Conservation (phyloP, 169 alveolate genomes). For the Hepatocystis sp. region DNA sequence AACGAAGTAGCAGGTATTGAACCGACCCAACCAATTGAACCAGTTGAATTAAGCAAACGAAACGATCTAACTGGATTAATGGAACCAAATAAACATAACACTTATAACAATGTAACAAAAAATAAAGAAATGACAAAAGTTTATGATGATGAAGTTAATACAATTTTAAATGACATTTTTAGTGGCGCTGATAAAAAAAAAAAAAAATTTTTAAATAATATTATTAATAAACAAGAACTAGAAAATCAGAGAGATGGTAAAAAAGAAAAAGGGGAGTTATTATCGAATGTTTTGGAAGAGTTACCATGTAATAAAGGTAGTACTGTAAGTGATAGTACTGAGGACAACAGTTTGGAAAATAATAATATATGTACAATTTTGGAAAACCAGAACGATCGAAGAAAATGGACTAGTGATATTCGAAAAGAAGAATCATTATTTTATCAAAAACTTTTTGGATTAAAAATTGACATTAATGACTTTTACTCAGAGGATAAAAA, state of each 20-base stretch:
- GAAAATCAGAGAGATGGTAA: not conserved
- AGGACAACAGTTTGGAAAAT: no score
- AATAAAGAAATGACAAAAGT: constrained; percentile 1
- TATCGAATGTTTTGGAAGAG: no score
- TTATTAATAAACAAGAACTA: not conserved
- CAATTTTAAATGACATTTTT: constrained; percentile 28
- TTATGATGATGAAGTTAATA: constrained; percentile 39
- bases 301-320: no score
- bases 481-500: constrained; percentile 10
- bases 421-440: constrained; percentile 60
- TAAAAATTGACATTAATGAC: constrained; percentile 49
- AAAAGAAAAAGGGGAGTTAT: not conserved
- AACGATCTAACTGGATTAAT: no score
- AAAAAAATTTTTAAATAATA: not conserved
- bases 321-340: no score
- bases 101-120: constrained; percentile 1
- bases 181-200: not conserved
- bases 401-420: constrained; percentile 63
- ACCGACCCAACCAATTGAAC: not conserved
- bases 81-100: no score
- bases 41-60: not conserved
- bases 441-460: constrained; percentile 46
- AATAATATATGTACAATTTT: no score
- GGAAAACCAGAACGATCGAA: constrained; percentile 16
- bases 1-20: constrained; percentile 1